A percentile compares a stretch with the other conserved stretches of the same genome.
Evolutionary conservation across 2,329 filamentous ascomycete genomes (phyloP).

Genomic region (Stemphylium vesicarium): DNA sequence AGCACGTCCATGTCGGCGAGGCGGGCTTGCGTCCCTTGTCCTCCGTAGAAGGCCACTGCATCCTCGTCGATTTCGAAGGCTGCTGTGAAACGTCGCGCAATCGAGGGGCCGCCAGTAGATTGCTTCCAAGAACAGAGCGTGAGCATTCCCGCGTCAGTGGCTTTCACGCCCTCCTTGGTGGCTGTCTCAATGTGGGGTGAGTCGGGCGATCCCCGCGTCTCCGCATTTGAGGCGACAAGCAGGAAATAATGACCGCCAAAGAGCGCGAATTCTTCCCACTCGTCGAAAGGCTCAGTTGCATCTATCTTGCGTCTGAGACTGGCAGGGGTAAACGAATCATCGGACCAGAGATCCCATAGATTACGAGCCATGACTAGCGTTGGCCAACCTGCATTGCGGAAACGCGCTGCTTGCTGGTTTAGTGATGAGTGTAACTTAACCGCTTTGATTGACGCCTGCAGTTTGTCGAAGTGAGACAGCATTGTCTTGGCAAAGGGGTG

Average conservation of each 20-base stretch:
- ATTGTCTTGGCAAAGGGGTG: constrained; percentile 89
- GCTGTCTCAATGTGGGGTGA: constrained; percentile 6
- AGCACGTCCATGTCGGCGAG: constrained; percentile 54
- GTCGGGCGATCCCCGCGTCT: constrained; percentile 17
- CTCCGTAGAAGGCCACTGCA: constrained; percentile 52
- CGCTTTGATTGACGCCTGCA: constrained; percentile 78
- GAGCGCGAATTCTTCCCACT: constrained; percentile 92
- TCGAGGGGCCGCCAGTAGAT: constrained; percentile 19
- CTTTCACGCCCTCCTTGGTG: constrained; percentile 4
- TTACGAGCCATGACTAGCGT: constrained; percentile 65
- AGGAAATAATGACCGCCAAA: constrained; percentile 87
- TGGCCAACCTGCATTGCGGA: constrained; percentile 71
- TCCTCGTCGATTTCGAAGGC: constrained; percentile 41
- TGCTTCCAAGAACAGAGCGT: constrained; percentile 22
- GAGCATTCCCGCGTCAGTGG: constrained; percentile 15
- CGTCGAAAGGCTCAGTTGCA: constrained; percentile 82
- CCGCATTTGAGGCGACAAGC: constrained; percentile 65
- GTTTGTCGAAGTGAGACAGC: constrained; percentile 81
- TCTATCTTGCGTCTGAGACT: constrained; percentile 69
- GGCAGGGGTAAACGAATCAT: constrained; percentile 67
- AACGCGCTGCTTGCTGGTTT: constrained; percentile 71
- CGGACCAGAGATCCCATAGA: constrained; percentile 84
- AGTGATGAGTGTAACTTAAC: constrained; percentile 72
- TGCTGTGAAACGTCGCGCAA: constrained; percentile 50
- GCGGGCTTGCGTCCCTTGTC: constrained; percentile 56